Evolutionary conservation across 257 asterid genomes (phyloP).

Genomic region (Sherardia arvensis): DNA sequence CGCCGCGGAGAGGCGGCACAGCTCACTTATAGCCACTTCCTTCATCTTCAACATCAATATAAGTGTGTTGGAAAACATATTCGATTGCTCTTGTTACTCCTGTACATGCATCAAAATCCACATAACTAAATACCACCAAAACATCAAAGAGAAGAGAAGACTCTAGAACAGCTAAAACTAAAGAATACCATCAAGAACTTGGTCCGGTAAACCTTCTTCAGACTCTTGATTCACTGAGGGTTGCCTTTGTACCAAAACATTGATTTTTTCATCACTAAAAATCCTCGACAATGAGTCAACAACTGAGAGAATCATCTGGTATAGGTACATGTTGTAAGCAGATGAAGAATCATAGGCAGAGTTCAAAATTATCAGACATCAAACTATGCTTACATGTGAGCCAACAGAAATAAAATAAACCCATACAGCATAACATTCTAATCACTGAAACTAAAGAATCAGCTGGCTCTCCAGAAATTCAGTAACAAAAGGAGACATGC

Average conservation of each 20-base stretch:
- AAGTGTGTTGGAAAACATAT: slow-evolving; percentile 88
- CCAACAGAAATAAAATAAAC: neutral
- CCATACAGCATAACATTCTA: neutral
- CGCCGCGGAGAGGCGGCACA: too few relatives aligned
- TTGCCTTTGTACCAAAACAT: slow-evolving; percentile 24
- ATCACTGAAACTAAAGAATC: neutral
- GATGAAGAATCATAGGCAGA: neutral
- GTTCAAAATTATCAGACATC: neutral
- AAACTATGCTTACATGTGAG: neutral
- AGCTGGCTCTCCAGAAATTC: neutral
- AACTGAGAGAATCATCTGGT: slow-evolving; percentile 67
- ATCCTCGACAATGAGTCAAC: slow-evolving; percentile 48
- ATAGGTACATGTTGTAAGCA: slow-evolving; percentile 9
- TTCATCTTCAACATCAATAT: slow-evolving; percentile 57
- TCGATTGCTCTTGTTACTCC: slow-evolving; percentile 84
- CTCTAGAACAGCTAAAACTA: slow-evolving; percentile 13
- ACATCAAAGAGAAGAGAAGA: slow-evolving; percentile 12
- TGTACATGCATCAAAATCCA: slow-evolving; percentile 22
- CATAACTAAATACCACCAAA: slow-evolving; percentile 12
- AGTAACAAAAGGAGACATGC: neutral
- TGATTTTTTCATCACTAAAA: slow-evolving; percentile 23
- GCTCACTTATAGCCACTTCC: slow-evolving; percentile 48
- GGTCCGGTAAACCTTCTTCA: slow-evolving; percentile 40
- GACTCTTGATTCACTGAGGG: slow-evolving; percentile 38
- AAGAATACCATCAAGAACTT: slow-evolving; percentile 75